These are phyloP conservation scores for Fusarium sp. DNA, from an alignment of 2,329 filamentous ascomycete species.

Conservation along the genomic window DNA sequence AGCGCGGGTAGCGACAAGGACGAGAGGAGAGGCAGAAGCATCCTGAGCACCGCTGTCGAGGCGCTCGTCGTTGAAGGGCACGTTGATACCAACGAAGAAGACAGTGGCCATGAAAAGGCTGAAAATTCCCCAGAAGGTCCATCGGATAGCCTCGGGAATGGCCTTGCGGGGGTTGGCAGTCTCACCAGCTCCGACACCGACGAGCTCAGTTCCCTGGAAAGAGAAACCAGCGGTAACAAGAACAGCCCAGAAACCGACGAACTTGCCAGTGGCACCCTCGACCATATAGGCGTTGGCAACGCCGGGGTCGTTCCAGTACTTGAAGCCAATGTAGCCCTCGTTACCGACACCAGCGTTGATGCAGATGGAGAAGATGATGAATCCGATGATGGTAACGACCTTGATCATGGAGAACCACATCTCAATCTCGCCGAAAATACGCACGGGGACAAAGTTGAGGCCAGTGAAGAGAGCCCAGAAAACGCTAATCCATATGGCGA, in stretches of 20 bases:
- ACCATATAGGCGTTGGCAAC: conserved; percentile 73
- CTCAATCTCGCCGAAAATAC: conserved; percentile 80
- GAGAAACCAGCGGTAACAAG: conserved; percentile 76
- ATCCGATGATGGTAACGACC: conserved; percentile 78
- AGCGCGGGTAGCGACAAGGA: conserved; percentile 69
- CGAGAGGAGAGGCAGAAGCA: conserved; percentile 73
- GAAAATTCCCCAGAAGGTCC: conserved; percentile 81
- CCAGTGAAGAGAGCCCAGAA: conserved; percentile 78
- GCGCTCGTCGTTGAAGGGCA: conserved; percentile 69
- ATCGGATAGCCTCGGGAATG: conserved; percentile 77
- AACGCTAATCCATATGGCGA: conserved; percentile 78
- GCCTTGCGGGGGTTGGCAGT: conserved; percentile 77
- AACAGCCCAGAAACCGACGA: conserved; percentile 76
- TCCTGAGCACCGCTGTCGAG: conserved; percentile 65
- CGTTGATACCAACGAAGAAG: conserved; percentile 78
- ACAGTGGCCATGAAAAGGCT: conserved; percentile 72
- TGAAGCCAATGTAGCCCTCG: conserved; percentile 79
- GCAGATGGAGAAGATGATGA: conserved; percentile 81
- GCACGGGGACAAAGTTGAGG: conserved; percentile 77
- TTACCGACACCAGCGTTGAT: conserved; percentile 77
- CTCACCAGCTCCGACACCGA: conserved; percentile 83
- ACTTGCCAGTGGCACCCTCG: conserved; percentile 65
- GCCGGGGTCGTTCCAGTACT: conserved; percentile 75
- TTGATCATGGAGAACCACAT: conserved; percentile 84
- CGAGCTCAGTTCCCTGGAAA: conserved; percentile 79